Evolutionary conservation across 345 rosid genomes (phyloP), one percentile per base, ranked within the genome.

Genomic region (Pistacia atlantica): DNA sequence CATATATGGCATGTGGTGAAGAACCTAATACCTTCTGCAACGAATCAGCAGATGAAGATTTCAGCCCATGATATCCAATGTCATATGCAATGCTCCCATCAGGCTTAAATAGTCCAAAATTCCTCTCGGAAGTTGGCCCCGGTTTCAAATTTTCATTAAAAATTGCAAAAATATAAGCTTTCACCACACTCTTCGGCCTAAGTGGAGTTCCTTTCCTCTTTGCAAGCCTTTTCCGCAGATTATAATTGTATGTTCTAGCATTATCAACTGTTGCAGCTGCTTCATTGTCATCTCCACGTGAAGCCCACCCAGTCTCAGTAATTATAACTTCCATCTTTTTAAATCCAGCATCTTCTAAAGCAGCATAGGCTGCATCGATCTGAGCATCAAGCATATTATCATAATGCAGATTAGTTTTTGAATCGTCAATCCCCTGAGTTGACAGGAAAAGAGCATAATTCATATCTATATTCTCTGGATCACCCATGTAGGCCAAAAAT

Each of bases 361-460:
- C 99, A 82, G 89, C 89, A 82, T 96, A 96, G 35, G 99, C 87
- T 0, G 98, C 99, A 85, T 96, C 99, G 37, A 96, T 90, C 86
- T 92, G 97, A 71, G 99, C 99, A 86, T 97, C 99, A 71, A 97
- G 97, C 97, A 97, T 87, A 85, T 97, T 97, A 81, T 97, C 98
- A 57, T 97, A 97, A 72, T 76, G 98, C 65, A 97, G 77, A 72
- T 89, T 74, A 18, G 92, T 91, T 81, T 89, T 88, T 8, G 81
- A 37, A 77, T 97, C 99, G 78, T 84, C 77, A 31, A 91, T 87
- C 59, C 99, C 99, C 62, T 90, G 48, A 0, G 88, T 91, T 28
- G 89, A 83, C 87, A 87, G 81, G 85, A 96, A 93, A 70, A 96
- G 96, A 67, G 99, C 97, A 79, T 96, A 96, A 83, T 94, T 94